Base-by-base conservation (phyloP, 2,329 filamentous ascomycete species). In the Thermothelomyces thermophilus region DNA sequence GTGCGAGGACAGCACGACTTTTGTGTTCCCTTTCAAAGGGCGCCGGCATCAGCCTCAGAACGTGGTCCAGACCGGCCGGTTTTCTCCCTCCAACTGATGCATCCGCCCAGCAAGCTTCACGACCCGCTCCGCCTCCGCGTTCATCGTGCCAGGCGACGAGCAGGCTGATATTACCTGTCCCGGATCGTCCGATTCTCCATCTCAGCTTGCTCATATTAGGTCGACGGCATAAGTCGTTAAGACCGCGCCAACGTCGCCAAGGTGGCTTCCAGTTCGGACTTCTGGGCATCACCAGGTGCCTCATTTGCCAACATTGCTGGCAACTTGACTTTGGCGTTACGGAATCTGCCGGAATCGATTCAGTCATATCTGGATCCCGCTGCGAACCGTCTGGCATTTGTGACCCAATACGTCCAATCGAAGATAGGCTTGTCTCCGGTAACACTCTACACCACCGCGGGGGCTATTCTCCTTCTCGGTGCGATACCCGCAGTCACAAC, bases 281-380 rank as follows among this genome's bases (percentile, higher is more conserved):
- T 70, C 63, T 71, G 74, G 76, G 79, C 77, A 77, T 80, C 79
- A 64, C 73, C 75, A 67, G 79, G 79, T 80, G 80, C 77, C 70
- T 64, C 66, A 52, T 62, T 70, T 58, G 64, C 69, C 57, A 66
- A 63, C 63, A 67, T 80, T 64, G 76, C 76, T 70, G 80, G 76
- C 69, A 72, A 77, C 66, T 74, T 56, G 73, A 61, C 52, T 16
- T 74, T 74, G 43, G 59, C 57, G 19, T 52, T 68, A 22, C 55
- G 62, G 41, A 62, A 72, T 56, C 65, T 76, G 37, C 68, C 71
- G 26, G 65, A 69, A 50, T 64, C 71, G 52, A 59, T 78, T 52
- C 74, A 76, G 61, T 66, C 66, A 44, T 80, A 80, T 67, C 65
- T 83, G 62, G 74, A 78, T 65, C 72, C 70, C 53, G 74, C 74